Conservation (phyloP, 2,329 filamentous ascomycete species). For the Fusarium dimerum region DNA sequence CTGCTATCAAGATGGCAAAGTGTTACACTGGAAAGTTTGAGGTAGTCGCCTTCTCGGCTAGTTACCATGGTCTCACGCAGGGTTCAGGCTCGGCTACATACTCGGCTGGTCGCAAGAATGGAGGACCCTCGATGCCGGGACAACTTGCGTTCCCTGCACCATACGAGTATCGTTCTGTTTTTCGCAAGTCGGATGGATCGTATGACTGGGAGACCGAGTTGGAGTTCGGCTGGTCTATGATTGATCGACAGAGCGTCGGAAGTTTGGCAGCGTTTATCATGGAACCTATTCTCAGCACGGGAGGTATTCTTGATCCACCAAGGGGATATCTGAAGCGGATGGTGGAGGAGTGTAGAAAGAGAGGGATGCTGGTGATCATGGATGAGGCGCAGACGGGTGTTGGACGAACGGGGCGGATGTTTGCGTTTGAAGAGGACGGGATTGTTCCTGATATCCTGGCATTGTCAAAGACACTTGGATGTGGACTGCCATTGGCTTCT, state of each 20-base stretch:
- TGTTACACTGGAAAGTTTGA: constrained; percentile 64
- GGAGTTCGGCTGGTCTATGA: constrained; percentile 61
- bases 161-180: constrained; percentile 62
- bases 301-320: constrained; percentile 38
- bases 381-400: constrained; percentile 63
- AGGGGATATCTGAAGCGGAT: constrained; percentile 17
- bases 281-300: constrained; percentile 59
- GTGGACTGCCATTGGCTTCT: constrained; percentile 47
- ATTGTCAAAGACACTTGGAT: constrained; percentile 53
- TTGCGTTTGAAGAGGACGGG: constrained; percentile 52
- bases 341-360: constrained; percentile 47
- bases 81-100: constrained; percentile 55
- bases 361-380: constrained; percentile 59
- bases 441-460: constrained; percentile 22
- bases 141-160: constrained; percentile 60
- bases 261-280: constrained; percentile 61
- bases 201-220: constrained; percentile 69
- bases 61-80: constrained; percentile 62
- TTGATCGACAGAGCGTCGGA: constrained; percentile 59
- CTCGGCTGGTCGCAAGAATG: constrained; percentile 50
- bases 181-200: constrained; percentile 57
- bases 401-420: constrained; percentile 57
- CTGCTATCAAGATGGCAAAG: constrained; percentile 65
- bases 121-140: constrained; percentile 52
- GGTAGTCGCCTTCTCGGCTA: constrained; percentile 58